These are phyloP conservation scores for Strobilomyces dryophilus DNA, from an alignment of 768 basidiomycete genomes.

Conservation along the genomic window DNA sequence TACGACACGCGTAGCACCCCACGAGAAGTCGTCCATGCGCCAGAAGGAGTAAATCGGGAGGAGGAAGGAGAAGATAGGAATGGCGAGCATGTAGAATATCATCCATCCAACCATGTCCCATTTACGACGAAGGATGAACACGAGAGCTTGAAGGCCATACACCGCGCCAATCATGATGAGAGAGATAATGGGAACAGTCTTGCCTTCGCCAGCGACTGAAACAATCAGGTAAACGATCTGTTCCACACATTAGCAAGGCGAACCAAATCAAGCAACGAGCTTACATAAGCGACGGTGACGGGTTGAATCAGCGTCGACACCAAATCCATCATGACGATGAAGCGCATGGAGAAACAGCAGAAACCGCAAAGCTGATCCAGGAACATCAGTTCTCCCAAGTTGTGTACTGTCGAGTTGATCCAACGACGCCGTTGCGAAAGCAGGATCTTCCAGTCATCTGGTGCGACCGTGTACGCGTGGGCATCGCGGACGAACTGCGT, in stretches of 20 bases:
- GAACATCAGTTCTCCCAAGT: slow-evolving; percentile 89
- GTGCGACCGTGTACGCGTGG: slow-evolving; percentile 91
- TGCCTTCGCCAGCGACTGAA: slow-evolving; percentile 61
- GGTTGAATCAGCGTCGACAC: slow-evolving; percentile 83
- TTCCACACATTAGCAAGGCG: slow-evolving; percentile 6
- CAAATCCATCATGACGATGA: slow-evolving; percentile 95
- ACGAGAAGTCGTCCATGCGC: slow-evolving; percentile 97
- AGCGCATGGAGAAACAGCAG: slow-evolving; percentile 99
- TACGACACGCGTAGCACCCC: slow-evolving; percentile 91
- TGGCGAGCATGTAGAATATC: slow-evolving; percentile 92
- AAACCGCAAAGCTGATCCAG: slow-evolving; percentile 91
- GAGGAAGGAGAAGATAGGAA: slow-evolving; percentile 90
- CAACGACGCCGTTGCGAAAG: slow-evolving; percentile 96
- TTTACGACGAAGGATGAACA: slow-evolving; percentile 88
- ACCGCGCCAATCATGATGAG: slow-evolving; percentile 91
- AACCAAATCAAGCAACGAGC: slow-evolving; percentile 33
- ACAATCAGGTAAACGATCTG: slow-evolving; percentile 89
- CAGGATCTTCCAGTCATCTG: slow-evolving; percentile 91
- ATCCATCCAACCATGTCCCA: slow-evolving; percentile 99
- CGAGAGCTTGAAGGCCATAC: slow-evolving; percentile 90
- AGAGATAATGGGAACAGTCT: slow-evolving; percentile 73
- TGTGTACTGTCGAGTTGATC: slow-evolving; percentile 99
- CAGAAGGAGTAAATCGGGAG: slow-evolving; percentile 95
- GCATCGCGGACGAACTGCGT: slow-evolving; percentile 95
- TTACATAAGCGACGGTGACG: slow-evolving; percentile 84